Conservation (phyloP, 2,329 filamentous ascomycete species). For the Hawksworthiomyces lignivorus region DNA sequence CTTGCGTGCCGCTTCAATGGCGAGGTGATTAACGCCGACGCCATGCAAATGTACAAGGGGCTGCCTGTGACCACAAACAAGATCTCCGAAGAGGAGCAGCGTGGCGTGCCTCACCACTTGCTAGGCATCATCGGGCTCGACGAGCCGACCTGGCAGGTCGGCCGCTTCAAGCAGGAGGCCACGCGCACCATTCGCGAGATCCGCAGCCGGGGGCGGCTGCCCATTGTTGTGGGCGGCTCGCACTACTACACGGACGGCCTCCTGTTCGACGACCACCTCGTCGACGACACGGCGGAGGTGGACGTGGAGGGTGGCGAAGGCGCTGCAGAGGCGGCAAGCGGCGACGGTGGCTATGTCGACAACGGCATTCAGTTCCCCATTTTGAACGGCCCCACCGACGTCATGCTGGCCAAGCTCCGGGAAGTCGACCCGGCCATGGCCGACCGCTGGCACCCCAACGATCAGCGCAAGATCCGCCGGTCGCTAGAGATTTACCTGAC, state of each 20-base stretch:
- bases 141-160: slow-evolving; percentile 76
- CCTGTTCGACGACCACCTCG: slow-evolving; percentile 67
- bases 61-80: slow-evolving; percentile 95
- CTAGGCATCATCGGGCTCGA: slow-evolving; percentile 69
- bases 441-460: slow-evolving; percentile 86
- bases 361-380: slow-evolving; percentile 53
- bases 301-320: background rate
- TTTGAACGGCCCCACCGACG: slow-evolving; percentile 61
- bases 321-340: slow-evolving; percentile 14
- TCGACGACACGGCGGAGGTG: slow-evolving; percentile 29
- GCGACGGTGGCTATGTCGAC: background rate
- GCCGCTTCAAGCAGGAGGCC: slow-evolving; percentile 66
- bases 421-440: slow-evolving; percentile 88
- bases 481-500: slow-evolving; percentile 85
- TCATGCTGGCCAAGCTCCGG: slow-evolving; percentile 63
- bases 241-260: slow-evolving; percentile 92
- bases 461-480: slow-evolving; percentile 78
- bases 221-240: slow-evolving; percentile 88
- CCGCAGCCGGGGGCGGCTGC: slow-evolving; percentile 65
- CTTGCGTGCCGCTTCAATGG: slow-evolving; percentile 77
- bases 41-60: slow-evolving; percentile 93
- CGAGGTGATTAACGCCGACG: slow-evolving; percentile 94
- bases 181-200: slow-evolving; percentile 68
- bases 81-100: slow-evolving; percentile 64
- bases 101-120: slow-evolving; percentile 79